These are phyloP conservation scores for Sungouiella blattae DNA, from an alignment of 805 yeast genomes.

Conservation along the genomic window DNA sequence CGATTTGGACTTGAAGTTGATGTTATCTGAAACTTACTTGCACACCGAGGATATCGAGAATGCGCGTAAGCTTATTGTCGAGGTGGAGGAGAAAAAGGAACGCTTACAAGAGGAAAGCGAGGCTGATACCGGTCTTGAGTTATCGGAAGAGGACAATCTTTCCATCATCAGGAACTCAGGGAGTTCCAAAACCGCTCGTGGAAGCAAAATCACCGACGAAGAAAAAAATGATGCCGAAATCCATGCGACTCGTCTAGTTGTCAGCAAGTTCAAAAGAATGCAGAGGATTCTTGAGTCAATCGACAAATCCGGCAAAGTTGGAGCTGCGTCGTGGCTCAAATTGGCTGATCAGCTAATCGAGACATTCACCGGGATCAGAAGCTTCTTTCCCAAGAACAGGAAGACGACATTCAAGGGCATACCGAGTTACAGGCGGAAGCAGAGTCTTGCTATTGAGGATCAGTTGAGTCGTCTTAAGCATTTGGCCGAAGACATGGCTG, in stretches of 20 bases:
- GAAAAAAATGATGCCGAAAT: slow-evolving; percentile 57
- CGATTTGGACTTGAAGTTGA: slow-evolving; percentile 69
- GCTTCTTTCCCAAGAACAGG: slow-evolving; percentile 75
- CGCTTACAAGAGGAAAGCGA: slow-evolving; percentile 13
- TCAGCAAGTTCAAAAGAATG: slow-evolving; percentile 54
- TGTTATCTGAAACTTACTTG: slow-evolving; percentile 78
- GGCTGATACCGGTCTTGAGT: slow-evolving; percentile 9
- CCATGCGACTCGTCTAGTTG: slow-evolving; percentile 53
- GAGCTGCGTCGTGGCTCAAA: slow-evolving; percentile 77
- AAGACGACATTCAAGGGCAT: slow-evolving; percentile 68
- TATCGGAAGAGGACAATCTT: slow-evolving; percentile 11
- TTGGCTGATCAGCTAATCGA: slow-evolving; percentile 80
- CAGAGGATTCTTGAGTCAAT: slow-evolving; percentile 43
- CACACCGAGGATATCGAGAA: slow-evolving; percentile 57
- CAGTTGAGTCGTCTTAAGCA: slow-evolving; percentile 65
- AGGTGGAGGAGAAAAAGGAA: slow-evolving; percentile 40
- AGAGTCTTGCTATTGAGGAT: slow-evolving; percentile 66
- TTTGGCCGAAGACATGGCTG: slow-evolving; percentile 55
- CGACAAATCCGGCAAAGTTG: slow-evolving; percentile 45
- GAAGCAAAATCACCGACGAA: slow-evolving; percentile 29
- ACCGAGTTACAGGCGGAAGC: slow-evolving; percentile 56
- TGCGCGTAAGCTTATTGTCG: slow-evolving; percentile 52
- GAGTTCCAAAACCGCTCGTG: slow-evolving; percentile 7
- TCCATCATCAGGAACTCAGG: slow-evolving; percentile 12
- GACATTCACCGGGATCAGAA: slow-evolving; percentile 70